phyloP scores from a whole-genome alignment of 345 rosid species.

The Populus simonii region DNA sequence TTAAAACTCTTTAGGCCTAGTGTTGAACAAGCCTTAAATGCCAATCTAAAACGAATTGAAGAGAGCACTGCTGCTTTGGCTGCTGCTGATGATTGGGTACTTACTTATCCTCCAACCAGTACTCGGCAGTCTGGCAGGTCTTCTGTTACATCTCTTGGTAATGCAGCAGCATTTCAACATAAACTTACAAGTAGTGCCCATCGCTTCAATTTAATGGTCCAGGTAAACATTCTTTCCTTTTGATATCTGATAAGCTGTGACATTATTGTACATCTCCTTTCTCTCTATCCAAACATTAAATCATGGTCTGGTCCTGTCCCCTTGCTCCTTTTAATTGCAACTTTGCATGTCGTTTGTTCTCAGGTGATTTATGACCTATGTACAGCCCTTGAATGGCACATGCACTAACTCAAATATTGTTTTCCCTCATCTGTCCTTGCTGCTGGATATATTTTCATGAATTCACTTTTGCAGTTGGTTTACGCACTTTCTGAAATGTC shows the following conservation, averaged over 20 bases:
- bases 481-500: background rate
- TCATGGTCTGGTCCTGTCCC: background rate
- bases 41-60: conserved; percentile 93
- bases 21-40: conserved; percentile 93
- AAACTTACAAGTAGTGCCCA: conserved; percentile 96
- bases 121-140: conserved; percentile 73
- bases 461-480: background rate
- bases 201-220: conserved; percentile 97
- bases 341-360: background rate
- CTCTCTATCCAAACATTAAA: background rate
- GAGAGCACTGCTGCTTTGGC: conserved; percentile 98
- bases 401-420: background rate
- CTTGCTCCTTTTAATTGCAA: background rate
- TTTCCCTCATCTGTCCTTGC: too few species aligned
- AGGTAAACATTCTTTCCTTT: conserved; percentile 48
- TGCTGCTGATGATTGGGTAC: conserved; percentile 99
- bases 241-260: background rate
- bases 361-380: background rate
- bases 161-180: conserved; percentile 60
- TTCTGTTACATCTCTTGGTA: conserved; percentile 42
- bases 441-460: background rate
- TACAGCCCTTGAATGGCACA: background rate
- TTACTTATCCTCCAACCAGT: conserved; percentile 57
- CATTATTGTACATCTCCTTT: background rate
- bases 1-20: conserved; percentile 87